A percentile compares a stretch with the other conserved stretches of the same genome.
phyloP scores from a whole-genome alignment of 257 asterid genomes.

The Prunella vulgaris region DNA sequence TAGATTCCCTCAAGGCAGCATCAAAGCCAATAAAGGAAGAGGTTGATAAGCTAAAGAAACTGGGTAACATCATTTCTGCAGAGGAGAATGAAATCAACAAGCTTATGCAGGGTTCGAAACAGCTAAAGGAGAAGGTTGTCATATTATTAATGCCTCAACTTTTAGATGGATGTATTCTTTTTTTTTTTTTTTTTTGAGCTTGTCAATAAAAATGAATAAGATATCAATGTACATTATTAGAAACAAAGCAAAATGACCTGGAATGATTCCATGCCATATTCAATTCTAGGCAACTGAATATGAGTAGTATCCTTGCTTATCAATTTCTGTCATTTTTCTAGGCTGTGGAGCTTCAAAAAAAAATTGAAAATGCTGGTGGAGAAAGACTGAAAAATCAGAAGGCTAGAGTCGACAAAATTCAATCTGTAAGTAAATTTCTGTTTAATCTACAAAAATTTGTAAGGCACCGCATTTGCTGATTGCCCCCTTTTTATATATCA shows the following conservation, averaged over 20 bases:
- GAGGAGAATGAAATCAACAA: slow-evolving; percentile 76
- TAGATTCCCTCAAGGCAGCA: slow-evolving; percentile 60
- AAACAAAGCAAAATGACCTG: background rate
- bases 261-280: background rate
- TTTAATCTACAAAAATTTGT: background rate
- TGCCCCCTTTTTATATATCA: background rate
- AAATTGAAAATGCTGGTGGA: slow-evolving; percentile 97
- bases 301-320: background rate
- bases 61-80: slow-evolving; percentile 47
- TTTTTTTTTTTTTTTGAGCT: too few relatives aligned
- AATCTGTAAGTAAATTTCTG: slow-evolving; percentile 59
- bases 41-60: slow-evolving; percentile 58
- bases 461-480: slow-evolving; percentile 5
- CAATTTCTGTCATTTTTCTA: slow-evolving; percentile 24
- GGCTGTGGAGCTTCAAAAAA: slow-evolving; percentile 83
- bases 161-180: background rate
- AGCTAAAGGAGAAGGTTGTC: slow-evolving; percentile 80
- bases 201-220: background rate
- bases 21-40: slow-evolving; percentile 69
- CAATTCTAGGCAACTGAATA: background rate
- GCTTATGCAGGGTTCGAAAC: slow-evolving; percentile 70
- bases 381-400: slow-evolving; percentile 70
- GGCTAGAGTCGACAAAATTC: slow-evolving; percentile 60
- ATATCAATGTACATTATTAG: too few relatives aligned
- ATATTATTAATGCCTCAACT: background rate